Base-by-base conservation (phyloP, 139 green algal species). In the Asterochloris sp. region DNA sequence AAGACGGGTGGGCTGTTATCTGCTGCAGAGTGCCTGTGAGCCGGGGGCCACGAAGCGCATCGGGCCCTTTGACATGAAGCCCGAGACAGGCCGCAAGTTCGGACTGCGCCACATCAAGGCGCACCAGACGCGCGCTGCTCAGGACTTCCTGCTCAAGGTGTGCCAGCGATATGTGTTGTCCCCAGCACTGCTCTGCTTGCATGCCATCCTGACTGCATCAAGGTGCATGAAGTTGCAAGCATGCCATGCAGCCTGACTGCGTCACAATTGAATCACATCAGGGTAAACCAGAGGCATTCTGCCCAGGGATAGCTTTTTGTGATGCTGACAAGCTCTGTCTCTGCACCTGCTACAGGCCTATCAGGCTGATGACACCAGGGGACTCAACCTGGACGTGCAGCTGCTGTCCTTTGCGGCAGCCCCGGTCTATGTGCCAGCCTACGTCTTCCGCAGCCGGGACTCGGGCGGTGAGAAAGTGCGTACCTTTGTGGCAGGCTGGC, bases 401-500 rank as follows among this genome's bases (percentile, higher is more conserved):
- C 10, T 79, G 47, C 23, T 68, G 74, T 60, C 64, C 6, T 79
- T 79, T 38, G 64, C 74, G 17, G 74, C 74, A 68, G 74, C 74
- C 28, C 74, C 74, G 10, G 47, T 79, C 28, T 28, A 68, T 24
- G 28, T 79, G 74, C 74, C 74, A 19, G 47, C 66, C 16, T 79
- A 68, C 28, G 23, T 79, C 17, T 79, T 68, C n/a, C 64, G 74
- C 54, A 79, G 74, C 23, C 27, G 54, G 54, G 54, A 79, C 47
- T 69, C 66, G 64, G 74, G 74, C 47, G 38, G 66, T 19, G 23
- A 54, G 54, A 79, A 79, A 28, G 74, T 79, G 12, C 74, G 74
- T 13, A 79, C 74, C 27, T 79, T 79, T 79, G 74, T 79, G 19
- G 74, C 74, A 69, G 74, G 74, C 11, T 79, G 28, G 28, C 54